Conservation (phyloP, 331 rosid species). For the Cucumis variabilis region DNA sequence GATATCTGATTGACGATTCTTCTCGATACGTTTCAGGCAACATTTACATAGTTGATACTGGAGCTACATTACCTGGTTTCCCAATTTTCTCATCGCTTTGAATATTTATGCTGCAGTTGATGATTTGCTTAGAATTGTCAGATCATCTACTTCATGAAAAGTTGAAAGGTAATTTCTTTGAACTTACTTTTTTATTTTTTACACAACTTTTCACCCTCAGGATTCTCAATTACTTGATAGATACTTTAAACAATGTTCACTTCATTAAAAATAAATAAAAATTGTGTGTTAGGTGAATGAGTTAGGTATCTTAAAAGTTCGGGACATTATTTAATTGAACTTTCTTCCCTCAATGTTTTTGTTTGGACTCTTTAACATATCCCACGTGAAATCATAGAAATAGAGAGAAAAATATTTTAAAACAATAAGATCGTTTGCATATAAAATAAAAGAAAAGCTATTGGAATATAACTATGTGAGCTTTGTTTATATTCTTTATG, state of each 20-base stretch:
- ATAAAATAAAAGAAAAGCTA: background rate
- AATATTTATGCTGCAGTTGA: constrained; percentile 14
- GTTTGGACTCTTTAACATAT: background rate
- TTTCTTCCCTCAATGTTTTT: background rate
- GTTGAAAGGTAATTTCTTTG: background rate
- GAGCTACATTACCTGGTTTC: constrained; percentile 64
- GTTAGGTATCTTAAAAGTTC: background rate
- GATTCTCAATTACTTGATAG: background rate
- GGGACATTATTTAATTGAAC: background rate
- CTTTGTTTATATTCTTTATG: too few species aligned
- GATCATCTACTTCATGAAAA: background rate
- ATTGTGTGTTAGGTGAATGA: background rate
- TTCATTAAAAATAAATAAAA: background rate
- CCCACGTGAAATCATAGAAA: background rate
- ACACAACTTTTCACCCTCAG: background rate
- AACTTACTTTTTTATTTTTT: background rate
- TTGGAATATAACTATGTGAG: background rate
- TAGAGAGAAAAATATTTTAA: background rate
- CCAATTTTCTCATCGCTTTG: constrained; percentile 82
- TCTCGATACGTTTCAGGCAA: constrained; percentile 76
- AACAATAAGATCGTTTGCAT: background rate
- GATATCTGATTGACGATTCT: constrained; percentile 80
- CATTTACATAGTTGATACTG: constrained; percentile 68
- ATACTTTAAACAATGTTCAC: background rate
- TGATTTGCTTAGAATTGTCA: background rate